These are phyloP conservation scores for Zoysia matrella DNA, from an alignment of 202 grass and related monocot species.

Conservation along the genomic window DNA sequence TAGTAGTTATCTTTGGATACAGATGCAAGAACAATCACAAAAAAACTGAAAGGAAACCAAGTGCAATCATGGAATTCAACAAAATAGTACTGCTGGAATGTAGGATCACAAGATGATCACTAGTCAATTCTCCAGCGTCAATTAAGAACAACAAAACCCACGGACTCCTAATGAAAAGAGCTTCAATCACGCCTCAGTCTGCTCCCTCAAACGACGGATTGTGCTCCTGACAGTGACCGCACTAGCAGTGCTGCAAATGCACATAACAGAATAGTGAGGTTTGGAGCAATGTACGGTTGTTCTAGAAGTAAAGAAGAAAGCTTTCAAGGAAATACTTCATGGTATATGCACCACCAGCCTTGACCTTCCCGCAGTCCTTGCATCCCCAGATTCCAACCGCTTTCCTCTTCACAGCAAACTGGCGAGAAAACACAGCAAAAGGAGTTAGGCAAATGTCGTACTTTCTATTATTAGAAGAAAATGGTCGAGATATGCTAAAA, in stretches of 20 bases:
- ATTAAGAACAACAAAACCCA: background rate
- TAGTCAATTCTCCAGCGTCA: background rate
- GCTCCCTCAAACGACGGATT: constrained; percentile 90
- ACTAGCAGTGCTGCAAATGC: constrained; percentile 58
- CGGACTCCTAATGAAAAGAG: background rate
- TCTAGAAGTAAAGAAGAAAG: background rate
- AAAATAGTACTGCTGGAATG: background rate
- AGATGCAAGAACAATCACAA: background rate
- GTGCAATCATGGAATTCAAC: background rate
- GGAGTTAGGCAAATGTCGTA: background rate
- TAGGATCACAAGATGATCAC: background rate
- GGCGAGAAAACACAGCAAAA: background rate
- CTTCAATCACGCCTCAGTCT: constrained; percentile 73
- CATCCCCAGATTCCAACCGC: no score
- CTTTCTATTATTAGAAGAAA: background rate
- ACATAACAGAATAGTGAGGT: background rate
- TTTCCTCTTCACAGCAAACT: constrained; percentile 42
- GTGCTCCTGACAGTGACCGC: constrained; percentile 67
- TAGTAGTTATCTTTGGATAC: no score
- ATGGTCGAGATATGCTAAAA: background rate
- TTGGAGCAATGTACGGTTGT: background rate
- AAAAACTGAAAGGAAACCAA: background rate
- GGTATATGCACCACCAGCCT: no score
- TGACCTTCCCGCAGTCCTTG: no score
- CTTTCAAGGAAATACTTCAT: constrained; percentile 59